Percentiles rank a stretch among this genome's conserved stretches.
Conservation (phyloP, 352 stramenopile genomes). For the Phytopythium ostracodes region DNA sequence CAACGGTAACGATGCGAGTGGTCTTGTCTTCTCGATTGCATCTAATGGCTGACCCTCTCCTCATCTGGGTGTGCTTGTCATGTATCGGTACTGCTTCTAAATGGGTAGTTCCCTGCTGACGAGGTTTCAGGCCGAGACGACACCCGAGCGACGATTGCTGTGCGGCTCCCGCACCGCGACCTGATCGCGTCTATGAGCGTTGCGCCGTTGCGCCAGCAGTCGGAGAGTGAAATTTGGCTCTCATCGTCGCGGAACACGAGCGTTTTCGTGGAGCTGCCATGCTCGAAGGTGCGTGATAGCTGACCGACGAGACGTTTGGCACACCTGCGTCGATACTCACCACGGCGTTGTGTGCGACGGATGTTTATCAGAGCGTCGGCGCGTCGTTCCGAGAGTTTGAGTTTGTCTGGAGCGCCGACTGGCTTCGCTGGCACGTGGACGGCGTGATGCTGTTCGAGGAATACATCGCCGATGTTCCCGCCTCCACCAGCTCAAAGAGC, state of each 20-base stretch:
- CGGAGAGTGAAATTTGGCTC: constrained; percentile 19
- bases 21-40: not conserved
- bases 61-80: not conserved
- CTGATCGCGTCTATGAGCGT: constrained; percentile 27
- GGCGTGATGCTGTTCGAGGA: constrained; percentile 45
- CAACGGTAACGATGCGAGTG: not conserved
- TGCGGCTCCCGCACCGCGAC: constrained; percentile 18
- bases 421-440: constrained; percentile 61
- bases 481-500: not conserved
- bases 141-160: constrained; percentile 16
- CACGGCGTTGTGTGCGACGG: not conserved
- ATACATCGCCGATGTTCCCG: constrained; percentile 12
- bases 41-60: not conserved
- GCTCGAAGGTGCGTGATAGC: constrained; percentile 19
- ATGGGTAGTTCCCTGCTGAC: not conserved
- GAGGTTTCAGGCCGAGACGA: not conserved
- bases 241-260: constrained; percentile 29
- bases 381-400: constrained; percentile 26
- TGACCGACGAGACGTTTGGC: not conserved
- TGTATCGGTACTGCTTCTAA: not conserved
- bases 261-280: constrained; percentile 33
- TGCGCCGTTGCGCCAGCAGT: constrained; percentile 1
- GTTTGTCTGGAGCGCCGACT: constrained; percentile 44
- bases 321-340: not conserved
- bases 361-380: constrained; percentile 18